Evolutionary conservation across 2,329 filamentous ascomycete genomes (phyloP).

Genomic region (Coniochaeta prunicola): DNA sequence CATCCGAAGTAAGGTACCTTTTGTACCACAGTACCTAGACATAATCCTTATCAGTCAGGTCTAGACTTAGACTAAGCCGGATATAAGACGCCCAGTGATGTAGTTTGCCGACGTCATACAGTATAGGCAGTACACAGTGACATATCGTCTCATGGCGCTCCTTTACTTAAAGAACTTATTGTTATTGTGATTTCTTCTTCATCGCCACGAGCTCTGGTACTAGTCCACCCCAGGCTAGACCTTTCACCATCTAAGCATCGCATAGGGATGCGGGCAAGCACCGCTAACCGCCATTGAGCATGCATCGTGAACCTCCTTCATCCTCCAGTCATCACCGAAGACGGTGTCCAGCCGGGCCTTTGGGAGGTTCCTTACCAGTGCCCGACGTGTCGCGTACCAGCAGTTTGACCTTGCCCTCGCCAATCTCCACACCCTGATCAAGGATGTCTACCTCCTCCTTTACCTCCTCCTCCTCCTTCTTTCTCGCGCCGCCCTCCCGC

Average conservation of each 20-base stretch:
- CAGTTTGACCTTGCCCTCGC: constrained; percentile 58
- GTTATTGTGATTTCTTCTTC: neutral
- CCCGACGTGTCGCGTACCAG: constrained; percentile 45
- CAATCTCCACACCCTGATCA: constrained; percentile 60
- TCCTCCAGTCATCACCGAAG: constrained; percentile 23
- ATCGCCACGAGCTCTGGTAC: neutral
- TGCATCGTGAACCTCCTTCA: neutral
- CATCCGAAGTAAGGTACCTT: neutral
- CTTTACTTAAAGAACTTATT: neutral
- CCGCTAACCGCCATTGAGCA: neutral
- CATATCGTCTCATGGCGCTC: neutral
- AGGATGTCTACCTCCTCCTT: constrained; percentile 48
- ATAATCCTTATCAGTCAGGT: neutral
- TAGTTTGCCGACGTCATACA: neutral
- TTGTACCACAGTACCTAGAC: neutral
- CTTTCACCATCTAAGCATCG: neutral
- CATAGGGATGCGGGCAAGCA: neutral
- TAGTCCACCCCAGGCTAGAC: no score
- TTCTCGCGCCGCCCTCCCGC: constrained; percentile 31
- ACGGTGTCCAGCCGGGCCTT: constrained; percentile 44
- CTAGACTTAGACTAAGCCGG: neutral
- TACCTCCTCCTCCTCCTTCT: constrained; percentile 27
- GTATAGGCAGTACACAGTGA: neutral
- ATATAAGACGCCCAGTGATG: neutral
- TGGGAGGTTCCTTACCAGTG: constrained; percentile 38